Evolutionary conservation across 257 asterid species (phyloP), one percentile per base, ranked within the genome.

Genomic region (Ilex asprella): DNA sequence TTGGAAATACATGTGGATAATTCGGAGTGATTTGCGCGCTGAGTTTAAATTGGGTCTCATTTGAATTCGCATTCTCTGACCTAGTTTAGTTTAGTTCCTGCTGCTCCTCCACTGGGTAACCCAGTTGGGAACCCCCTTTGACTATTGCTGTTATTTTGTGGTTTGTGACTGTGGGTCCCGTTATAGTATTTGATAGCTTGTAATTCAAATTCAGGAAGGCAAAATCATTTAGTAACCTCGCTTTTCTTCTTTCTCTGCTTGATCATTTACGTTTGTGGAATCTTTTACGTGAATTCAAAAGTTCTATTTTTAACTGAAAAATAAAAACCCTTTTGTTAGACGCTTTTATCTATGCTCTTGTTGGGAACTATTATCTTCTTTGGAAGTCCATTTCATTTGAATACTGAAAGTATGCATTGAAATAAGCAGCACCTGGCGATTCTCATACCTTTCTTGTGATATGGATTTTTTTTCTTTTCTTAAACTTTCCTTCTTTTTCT

Each of bases 401-500:
- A 49, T 39, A 46, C n/a, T 46, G 13, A 46, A 5, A 14, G 10
- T 2, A 7, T 46, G n/a, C 3, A 46, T 10, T 46, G 52, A 46
- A 5, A 62, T 50, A 60, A 14, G 55, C 62, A 54, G 39, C 69
- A 69, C 63, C 66, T 60, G 76, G 71, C 85, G 67, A 60, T 69
- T 70, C 75, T 79, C 87, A 80, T 70, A 73, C 70, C 80, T 73
- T 79, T 77, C 96, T 63, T 68, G 97, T 82, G 97, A 86, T 84
- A 71, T 74, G 73, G 73, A 65, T 66, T 61, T 31, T 52, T 49
- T 60, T 64, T 67, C 53, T 64, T 68, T 57, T 68, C 61, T 66
- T 16, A 43, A 67, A 56, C 41, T 11, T 11, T 39, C 41, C 31
- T 68, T 61, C 39, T 56, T 58, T 53, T 63, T 56, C 63, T 51